Percentiles rank a stretch among this genome's conserved stretches.
Evolutionary conservation across 179 eudicot species (phyloP).

Genomic region (Silene vulgaris): DNA sequence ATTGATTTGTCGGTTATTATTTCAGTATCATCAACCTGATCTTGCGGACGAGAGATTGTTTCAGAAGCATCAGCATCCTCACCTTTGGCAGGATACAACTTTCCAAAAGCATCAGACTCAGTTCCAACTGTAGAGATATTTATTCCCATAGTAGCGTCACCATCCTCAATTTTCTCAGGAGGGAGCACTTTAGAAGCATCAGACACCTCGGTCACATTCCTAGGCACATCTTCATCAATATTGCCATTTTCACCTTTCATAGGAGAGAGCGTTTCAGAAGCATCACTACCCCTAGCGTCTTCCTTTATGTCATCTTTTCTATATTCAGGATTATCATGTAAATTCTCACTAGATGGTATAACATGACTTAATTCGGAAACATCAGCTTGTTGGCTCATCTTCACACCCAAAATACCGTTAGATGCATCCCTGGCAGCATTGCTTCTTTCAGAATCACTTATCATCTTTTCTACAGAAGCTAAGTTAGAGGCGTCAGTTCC

Average conservation of each 20-base stretch:
- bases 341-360: not conserved
- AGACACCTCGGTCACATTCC: not conserved
- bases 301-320: not conserved
- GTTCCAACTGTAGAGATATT: slow-evolving; percentile 4
- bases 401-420: not conserved
- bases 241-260: not conserved
- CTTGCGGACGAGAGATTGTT: not conserved
- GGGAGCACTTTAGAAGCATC: not conserved
- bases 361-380: not conserved
- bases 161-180: not conserved
- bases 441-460: not conserved
- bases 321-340: slow-evolving; percentile 10
- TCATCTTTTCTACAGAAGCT: not conserved
- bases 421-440: not conserved
- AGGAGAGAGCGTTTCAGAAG: not conserved
- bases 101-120: slow-evolving; percentile 17
- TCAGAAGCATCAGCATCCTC: slow-evolving; percentile 13
- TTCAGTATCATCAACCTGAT: slow-evolving; percentile 1
- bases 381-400: not conserved
- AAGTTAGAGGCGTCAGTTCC: not conserved
- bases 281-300: not conserved
- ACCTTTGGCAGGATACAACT: slow-evolving; percentile 14
- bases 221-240: not conserved
- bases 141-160: slow-evolving; percentile 6
- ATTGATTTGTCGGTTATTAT: slow-evolving; percentile 3